Conservation (phyloP, 345 rosid species). For the Xanthoceras sorbifolium region DNA sequence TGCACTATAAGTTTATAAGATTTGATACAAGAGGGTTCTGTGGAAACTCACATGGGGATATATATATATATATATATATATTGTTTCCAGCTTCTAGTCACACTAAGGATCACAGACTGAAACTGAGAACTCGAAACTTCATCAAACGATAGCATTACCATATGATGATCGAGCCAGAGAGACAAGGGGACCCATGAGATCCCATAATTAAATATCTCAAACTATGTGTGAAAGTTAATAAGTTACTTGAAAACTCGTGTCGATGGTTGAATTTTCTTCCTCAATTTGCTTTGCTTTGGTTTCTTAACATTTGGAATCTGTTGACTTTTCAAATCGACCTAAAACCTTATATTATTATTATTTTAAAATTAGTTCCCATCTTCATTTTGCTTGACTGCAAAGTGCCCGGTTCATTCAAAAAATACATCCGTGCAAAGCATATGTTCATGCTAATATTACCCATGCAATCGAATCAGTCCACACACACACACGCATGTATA, state of each 20-base stretch:
- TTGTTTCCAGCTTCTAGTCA: not conserved
- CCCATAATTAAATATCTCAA: not conserved
- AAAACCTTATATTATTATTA: not conserved
- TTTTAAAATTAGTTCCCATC: too few species aligned
- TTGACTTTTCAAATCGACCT: constrained; percentile 14
- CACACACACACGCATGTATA: too few species aligned
- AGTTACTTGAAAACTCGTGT: not conserved
- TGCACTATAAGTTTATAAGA: not conserved
- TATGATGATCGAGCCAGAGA: not conserved
- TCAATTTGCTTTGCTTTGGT: not conserved
- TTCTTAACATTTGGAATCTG: not conserved
- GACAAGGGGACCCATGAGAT: not conserved
- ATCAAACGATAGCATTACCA: not conserved
- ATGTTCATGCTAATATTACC: too few species aligned
- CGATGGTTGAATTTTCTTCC: not conserved
- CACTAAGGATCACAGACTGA: not conserved
- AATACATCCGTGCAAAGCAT: too few species aligned
- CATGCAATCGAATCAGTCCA: too few species aligned
- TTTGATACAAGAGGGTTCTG: too few species aligned
- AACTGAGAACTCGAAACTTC: not conserved
- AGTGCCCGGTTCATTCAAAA: too few species aligned
- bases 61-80: not conserved
- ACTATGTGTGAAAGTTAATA: not conserved
- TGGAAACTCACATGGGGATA: not conserved
- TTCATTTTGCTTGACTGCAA: too few species aligned